Conservation (phyloP, 805 yeast species). For the Jamesozyma lodderae region DNA sequence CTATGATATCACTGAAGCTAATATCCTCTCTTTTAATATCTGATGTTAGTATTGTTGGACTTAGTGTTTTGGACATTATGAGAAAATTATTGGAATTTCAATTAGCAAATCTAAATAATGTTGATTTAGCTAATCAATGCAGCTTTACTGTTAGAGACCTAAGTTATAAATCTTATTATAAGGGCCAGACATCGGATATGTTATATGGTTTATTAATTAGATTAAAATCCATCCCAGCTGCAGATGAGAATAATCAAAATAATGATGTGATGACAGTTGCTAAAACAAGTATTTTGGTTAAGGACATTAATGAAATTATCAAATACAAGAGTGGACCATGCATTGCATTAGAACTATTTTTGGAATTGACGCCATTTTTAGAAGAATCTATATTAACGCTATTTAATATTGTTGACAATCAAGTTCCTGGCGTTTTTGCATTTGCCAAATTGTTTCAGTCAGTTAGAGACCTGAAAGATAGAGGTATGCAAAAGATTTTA, state of each 20-base stretch:
- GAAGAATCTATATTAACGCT: slow-evolving; percentile 7
- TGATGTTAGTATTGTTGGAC: slow-evolving; percentile 75
- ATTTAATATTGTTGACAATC: slow-evolving; percentile 17
- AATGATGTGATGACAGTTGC: slow-evolving; percentile 9
- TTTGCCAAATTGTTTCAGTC: slow-evolving; percentile 17
- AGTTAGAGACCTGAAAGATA: slow-evolving; percentile 8
- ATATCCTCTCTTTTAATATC: slow-evolving; percentile 59
- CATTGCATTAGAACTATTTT: slow-evolving; percentile 21
- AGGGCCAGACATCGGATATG: slow-evolving; percentile 80
- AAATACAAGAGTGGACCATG: slow-evolving; percentile 15
- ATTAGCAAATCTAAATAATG: slow-evolving; percentile 18
- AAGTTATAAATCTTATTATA: slow-evolving; percentile 71
- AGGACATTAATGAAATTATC: slow-evolving; percentile 18
- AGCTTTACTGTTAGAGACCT: slow-evolving; percentile 57
- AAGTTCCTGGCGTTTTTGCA: slow-evolving; percentile 14
- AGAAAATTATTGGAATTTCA: slow-evolving; percentile 49
- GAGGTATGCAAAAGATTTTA: slow-evolving; percentile 10
- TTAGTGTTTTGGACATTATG: slow-evolving; percentile 74
- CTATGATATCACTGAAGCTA: slow-evolving; percentile 33
- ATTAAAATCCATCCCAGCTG: slow-evolving; percentile 19
- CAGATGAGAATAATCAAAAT: background rate
- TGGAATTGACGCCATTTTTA: slow-evolving; percentile 19
- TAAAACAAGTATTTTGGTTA: slow-evolving; percentile 18
- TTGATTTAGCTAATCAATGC: slow-evolving; percentile 36
- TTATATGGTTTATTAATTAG: slow-evolving; percentile 53